Evolutionary conservation across 305 asterid species (phyloP).

Genomic region (Ilex paraguariensis): DNA sequence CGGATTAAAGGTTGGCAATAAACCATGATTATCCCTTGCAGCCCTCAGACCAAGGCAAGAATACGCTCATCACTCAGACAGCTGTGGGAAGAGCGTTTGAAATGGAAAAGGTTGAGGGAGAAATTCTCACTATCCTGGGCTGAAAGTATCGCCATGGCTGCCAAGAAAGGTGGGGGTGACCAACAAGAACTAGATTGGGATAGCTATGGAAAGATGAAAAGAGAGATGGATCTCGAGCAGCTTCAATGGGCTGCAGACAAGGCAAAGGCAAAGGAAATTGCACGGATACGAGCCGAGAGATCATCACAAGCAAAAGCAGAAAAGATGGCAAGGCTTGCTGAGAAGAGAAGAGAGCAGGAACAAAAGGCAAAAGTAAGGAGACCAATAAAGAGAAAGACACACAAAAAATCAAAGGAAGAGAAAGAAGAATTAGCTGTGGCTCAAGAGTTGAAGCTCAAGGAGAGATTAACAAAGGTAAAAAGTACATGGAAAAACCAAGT

Average conservation of each 20-base stretch:
- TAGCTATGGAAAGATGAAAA: constrained; percentile 55
- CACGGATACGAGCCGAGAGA: constrained; percentile 42
- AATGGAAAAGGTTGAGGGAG: constrained; percentile 65
- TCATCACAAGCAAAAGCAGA: constrained; percentile 52
- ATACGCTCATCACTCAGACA: constrained; percentile 51
- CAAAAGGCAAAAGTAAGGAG: constrained; percentile 35
- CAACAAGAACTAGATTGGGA: constrained; percentile 86
- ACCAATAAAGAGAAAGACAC: constrained; percentile 31
- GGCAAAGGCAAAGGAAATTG: constrained; percentile 47
- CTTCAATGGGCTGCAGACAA: constrained; percentile 38
- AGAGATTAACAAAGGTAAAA: constrained; percentile 72
- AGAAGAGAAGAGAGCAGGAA: constrained; percentile 50
- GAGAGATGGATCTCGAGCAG: constrained; percentile 45
- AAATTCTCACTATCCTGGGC: constrained; percentile 61
- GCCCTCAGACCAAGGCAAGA: constrained; percentile 59
- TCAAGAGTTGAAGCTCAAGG: constrained; percentile 67
- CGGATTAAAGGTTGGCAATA: constrained; percentile 2
- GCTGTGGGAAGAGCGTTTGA: constrained; percentile 64
- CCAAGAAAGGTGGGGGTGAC: constrained; percentile 61
- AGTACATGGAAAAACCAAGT: no score
- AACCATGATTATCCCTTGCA: constrained; percentile 26
- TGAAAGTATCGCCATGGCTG: constrained; percentile 71
- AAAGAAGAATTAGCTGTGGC: constrained; percentile 49
- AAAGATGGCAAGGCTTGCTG: constrained; percentile 41
- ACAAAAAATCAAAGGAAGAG: constrained; percentile 58